Conservation (phyloP, 2,329 filamentous ascomycete species). For the Knufia petricola region DNA sequence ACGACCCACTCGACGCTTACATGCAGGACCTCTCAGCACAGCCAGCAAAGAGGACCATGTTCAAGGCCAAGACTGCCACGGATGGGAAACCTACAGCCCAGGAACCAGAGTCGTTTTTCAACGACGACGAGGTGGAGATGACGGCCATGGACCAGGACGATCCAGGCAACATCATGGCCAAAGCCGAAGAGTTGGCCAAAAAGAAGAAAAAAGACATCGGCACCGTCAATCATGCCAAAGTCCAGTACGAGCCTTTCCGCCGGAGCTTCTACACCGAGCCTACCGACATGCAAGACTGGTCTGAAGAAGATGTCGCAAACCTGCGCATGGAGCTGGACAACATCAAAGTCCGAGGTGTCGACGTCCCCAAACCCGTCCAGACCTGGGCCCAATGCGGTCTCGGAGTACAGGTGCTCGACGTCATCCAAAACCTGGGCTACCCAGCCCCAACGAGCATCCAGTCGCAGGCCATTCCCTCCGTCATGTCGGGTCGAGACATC, state of each 20-base stretch:
- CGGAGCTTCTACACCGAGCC: conserved; percentile 96
- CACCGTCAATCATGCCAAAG: conserved; percentile 71
- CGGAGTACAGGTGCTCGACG: conserved; percentile 74
- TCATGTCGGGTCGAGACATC: conserved; percentile 93
- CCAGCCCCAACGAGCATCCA: conserved; percentile 89
- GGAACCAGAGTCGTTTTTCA: conserved; percentile 78
- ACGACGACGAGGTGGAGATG: conserved; percentile 62
- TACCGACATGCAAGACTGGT: conserved; percentile 70
- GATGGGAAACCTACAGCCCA: conserved; percentile 39
- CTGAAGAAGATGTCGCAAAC: conserved; percentile 70
- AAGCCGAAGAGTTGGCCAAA: conserved; percentile 41
- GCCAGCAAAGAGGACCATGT: conserved; percentile 24
- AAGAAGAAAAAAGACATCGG: conserved; percentile 96
- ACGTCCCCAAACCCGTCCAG: conserved; percentile 85
- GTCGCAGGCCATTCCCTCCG: conserved; percentile 83
- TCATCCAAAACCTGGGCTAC: conserved; percentile 71
- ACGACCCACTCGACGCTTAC: conserved; percentile 93
- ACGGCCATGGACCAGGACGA: conserved; percentile 53
- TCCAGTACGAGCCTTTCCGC: conserved; percentile 74
- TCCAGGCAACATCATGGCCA: conserved; percentile 55
- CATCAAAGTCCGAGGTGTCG: conserved; percentile 82
- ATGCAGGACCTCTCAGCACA: conserved; percentile 62
- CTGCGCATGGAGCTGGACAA: conserved; percentile 82
- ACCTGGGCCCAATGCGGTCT: conserved; percentile 96
- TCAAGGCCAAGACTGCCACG: conserved; percentile 27